These are phyloP conservation scores for Neurospora hispaniola DNA, from an alignment of 495 filamentous ascomycete species.

Conservation along the genomic window DNA sequence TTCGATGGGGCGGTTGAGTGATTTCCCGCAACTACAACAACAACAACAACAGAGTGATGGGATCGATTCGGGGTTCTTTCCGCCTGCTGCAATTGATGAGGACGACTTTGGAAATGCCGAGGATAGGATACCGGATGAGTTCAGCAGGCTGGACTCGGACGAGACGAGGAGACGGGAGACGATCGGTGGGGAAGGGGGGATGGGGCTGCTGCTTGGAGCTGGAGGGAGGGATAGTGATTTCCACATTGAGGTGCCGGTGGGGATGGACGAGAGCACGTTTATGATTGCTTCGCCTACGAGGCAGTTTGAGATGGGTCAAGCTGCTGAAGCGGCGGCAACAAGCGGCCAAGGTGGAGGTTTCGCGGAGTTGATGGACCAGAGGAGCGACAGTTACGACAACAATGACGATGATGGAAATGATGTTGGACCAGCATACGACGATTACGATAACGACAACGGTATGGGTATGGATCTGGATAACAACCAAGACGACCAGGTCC, in stretches of 20 bases:
- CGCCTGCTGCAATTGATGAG: conserved; percentile 19
- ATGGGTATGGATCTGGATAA: conserved; percentile 12
- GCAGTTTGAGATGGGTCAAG: not conserved
- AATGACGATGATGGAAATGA: conserved; percentile 17
- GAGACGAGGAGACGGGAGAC: not conserved
- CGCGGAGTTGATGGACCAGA: conserved; percentile 11
- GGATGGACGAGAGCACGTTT: conserved; percentile 30
- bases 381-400: conserved; percentile 15
- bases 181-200: not conserved
- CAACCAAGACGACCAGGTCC: conserved; percentile 5
- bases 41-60: conserved; percentile 30
- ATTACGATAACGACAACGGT: conserved; percentile 17
- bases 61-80: conserved; percentile 38
- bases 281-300: not conserved
- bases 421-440: conserved; percentile 7
- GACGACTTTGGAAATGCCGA: conserved; percentile 6
- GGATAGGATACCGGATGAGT: conserved; percentile 32
- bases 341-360: not conserved
- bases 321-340: not conserved
- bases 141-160: conserved; percentile 26
- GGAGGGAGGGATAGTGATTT: conserved; percentile 33
- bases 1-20: conserved; percentile 44
- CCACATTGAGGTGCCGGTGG: conserved; percentile 33
- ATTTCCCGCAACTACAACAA: conserved; percentile 26
- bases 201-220: not conserved